phyloP scores from a whole-genome alignment of 2,329 filamentous ascomycete genomes.

The Hymenoscyphus occultus region DNA sequence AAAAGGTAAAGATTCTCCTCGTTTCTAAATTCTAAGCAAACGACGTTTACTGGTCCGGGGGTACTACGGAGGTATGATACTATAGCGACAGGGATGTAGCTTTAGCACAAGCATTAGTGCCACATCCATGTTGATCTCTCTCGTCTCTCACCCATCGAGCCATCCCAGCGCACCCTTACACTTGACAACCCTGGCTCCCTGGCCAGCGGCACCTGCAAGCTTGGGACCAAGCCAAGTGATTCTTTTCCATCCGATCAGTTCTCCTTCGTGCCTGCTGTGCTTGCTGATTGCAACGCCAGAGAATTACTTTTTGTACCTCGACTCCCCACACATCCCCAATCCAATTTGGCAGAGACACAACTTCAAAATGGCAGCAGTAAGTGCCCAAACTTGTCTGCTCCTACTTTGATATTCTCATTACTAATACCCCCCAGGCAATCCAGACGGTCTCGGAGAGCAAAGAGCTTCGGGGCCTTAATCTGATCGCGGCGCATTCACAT shows the following conservation, averaged over 20 bases:
- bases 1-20: too few relatives aligned
- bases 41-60: too few relatives aligned
- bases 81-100: neutral
- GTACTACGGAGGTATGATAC: too few relatives aligned
- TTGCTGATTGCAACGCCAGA: neutral
- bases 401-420: neutral
- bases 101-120: neutral
- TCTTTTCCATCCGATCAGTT: slow-evolving; percentile 1
- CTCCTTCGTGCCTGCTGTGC: neutral
- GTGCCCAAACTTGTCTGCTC: slow-evolving; percentile 4
- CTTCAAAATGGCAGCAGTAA: slow-evolving; percentile 33
- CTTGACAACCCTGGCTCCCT: too few relatives aligned
- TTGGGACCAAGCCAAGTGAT: neutral
- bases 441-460: slow-evolving; percentile 90
- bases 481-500: slow-evolving; percentile 97
- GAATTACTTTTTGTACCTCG: neutral
- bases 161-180: too few relatives aligned
- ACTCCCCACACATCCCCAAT: neutral
- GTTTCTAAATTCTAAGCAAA: too few relatives aligned
- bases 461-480: slow-evolving; percentile 92
- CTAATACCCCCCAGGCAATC: slow-evolving; percentile 49
- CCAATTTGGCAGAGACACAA: neutral
- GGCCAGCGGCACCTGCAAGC: too few relatives aligned
- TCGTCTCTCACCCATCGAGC: too few relatives aligned
- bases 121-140: neutral